Conservation (phyloP, 805 yeast genomes). For the Saturnispora hagleri region DNA sequence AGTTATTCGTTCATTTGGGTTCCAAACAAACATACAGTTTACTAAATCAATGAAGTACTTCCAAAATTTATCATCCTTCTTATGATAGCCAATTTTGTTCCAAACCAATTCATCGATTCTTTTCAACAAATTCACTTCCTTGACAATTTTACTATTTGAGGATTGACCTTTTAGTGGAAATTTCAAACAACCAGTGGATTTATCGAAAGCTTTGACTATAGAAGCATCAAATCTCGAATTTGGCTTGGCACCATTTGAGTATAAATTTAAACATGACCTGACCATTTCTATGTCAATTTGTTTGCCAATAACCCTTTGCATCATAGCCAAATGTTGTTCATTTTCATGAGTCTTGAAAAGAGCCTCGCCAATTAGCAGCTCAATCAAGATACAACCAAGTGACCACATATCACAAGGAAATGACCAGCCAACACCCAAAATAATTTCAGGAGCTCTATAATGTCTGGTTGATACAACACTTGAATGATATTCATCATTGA, state of each 20-base stretch:
- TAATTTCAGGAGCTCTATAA: constrained; percentile 95
- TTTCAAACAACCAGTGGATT: constrained; percentile 22
- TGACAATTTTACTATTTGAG: constrained; percentile 30
- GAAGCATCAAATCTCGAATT: constrained; percentile 14
- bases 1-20: constrained; percentile 41
- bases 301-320: constrained; percentile 67
- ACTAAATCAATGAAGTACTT: constrained; percentile 54
- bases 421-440: constrained; percentile 93
- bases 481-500: constrained; percentile 89
- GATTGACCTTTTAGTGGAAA: constrained; percentile 27
- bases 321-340: constrained; percentile 88
- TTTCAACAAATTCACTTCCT: constrained; percentile 28
- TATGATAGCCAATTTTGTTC: constrained; percentile 34
- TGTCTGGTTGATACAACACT: constrained; percentile 90
- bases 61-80: constrained; percentile 60
- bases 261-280: constrained; percentile 23
- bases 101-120: constrained; percentile 23
- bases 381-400: constrained; percentile 86
- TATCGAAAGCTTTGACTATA: constrained; percentile 25
- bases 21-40: constrained; percentile 39
- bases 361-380: constrained; percentile 88
- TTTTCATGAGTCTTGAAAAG: constrained; percentile 92
- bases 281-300: constrained; percentile 35
- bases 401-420: constrained; percentile 97
- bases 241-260: constrained; percentile 11